Base-by-base conservation (phyloP, 2,329 filamentous ascomycete species). In the Fusarium subtropicale region DNA sequence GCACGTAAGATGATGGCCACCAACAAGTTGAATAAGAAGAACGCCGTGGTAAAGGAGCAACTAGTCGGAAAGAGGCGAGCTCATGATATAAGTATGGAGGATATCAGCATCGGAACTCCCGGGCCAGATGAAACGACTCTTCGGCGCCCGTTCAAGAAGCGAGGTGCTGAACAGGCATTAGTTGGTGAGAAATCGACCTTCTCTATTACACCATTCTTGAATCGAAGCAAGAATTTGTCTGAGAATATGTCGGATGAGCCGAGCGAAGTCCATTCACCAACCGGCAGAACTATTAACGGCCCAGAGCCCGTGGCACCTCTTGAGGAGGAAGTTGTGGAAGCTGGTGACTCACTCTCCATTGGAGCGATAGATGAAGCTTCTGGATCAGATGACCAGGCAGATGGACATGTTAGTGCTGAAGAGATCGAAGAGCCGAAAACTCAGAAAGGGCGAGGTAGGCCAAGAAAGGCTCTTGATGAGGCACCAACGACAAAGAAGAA, bases 171-270 rank as follows among this genome's bases (percentile, higher is more conserved):
- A 2, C 81, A 88, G 57, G 72, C 80, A 2, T 56, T 75, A 15
- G 83, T 92, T 7, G 93, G 92, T 31, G 93, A 97, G 76, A 97
- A 97, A 79, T 97, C 94, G 1, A 90, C 87, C 4, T 97, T 98
- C 79, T 97, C 94, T 6, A 93, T 97, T 68, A 98, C 95, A 1
- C 95, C 95, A 0, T 97, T 97, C 82, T 84, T 98, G 65, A 97
- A 94, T 78, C 89, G 91, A 52, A 90, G 88, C 28, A 89, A 86
- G 78, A 83, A 84, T 68, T 81, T 90, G 16, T 66, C 60, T 4
- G 65, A 60, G 13, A 45, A 55, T 26, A 56, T 65, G 45, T 68
- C 75, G 13, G 82, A 84, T 22, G 78, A 79, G 2, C 77, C 78
- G 4, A 64, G 71, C 7, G 76, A 77, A 11, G 58, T 72, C 20